phyloP scores from a whole-genome alignment of 805 yeast genomes.

The Lachancea cidri region DNA sequence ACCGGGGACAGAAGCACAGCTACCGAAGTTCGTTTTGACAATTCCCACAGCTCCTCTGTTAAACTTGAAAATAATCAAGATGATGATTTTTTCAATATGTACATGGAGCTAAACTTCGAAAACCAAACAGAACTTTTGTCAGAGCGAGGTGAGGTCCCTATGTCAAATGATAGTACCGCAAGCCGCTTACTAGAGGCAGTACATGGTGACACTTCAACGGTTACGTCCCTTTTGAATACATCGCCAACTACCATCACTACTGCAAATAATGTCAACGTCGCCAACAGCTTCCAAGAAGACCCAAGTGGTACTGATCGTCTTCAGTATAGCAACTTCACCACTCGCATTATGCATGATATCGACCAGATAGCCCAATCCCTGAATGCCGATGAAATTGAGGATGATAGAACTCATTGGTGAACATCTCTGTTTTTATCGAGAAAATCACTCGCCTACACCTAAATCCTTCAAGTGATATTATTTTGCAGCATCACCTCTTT shows the following conservation, averaged over 20 bases:
- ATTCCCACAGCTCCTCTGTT: neutral
- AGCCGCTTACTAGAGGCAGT: neutral
- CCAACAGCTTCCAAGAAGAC: slow-evolving; percentile 6
- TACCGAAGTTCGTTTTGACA: no score
- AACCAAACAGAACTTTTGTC: slow-evolving; percentile 2
- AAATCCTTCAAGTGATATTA: no score
- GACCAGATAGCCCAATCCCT: slow-evolving; percentile 10
- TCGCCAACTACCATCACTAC: slow-evolving; percentile 11
- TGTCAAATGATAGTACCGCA: slow-evolving; percentile 2
- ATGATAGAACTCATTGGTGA: neutral
- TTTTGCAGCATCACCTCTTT: neutral
- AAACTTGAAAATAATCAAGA: slow-evolving; percentile 2
- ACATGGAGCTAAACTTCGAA: slow-evolving; percentile 25
- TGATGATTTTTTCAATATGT: slow-evolving; percentile 16
- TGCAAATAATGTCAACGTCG: neutral
- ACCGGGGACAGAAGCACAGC: no score
- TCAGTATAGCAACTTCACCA: slow-evolving; percentile 6
- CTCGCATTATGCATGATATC: slow-evolving; percentile 12
- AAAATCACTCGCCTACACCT: no score
- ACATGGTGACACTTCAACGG: slow-evolving; percentile 10
- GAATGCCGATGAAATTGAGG: slow-evolving; percentile 5
- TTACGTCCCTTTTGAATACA: slow-evolving; percentile 9
- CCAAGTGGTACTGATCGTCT: slow-evolving; percentile 2
- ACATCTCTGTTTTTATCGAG: neutral
- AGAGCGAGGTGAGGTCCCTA: slow-evolving; percentile 12